phyloP scores from a whole-genome alignment of 2,329 filamentous ascomycete species.

The Neofusicoccum sp. region DNA sequence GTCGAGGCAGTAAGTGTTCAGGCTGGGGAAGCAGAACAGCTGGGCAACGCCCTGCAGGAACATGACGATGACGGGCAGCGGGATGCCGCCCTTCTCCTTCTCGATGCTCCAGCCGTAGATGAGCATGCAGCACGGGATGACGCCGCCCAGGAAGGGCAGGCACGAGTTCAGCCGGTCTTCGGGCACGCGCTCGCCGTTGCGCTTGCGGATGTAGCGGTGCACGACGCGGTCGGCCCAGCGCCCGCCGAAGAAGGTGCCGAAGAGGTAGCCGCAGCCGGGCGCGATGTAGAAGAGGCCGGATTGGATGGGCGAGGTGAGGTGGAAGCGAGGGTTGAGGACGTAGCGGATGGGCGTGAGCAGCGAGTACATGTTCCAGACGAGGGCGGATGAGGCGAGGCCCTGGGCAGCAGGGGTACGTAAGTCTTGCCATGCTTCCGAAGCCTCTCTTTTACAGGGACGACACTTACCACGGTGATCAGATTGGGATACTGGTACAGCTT shows the following conservation, averaged over 20 bases:
- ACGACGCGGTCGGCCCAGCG: slow-evolving; percentile 67
- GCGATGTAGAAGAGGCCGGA: slow-evolving; percentile 73
- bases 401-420: no score
- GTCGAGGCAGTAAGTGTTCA: slow-evolving; percentile 81
- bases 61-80: slow-evolving; percentile 68
- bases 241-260: slow-evolving; percentile 70
- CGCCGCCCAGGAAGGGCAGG: slow-evolving; percentile 55
- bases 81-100: slow-evolving; percentile 53
- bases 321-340: slow-evolving; percentile 71
- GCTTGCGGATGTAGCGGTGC: slow-evolving; percentile 61
- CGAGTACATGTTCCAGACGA: slow-evolving; percentile 76
- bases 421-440: no score
- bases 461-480: slow-evolving; percentile 50
- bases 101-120: slow-evolving; percentile 67
- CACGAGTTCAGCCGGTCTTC: slow-evolving; percentile 63
- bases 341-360: slow-evolving; percentile 69
- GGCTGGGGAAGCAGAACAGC: slow-evolving; percentile 70
- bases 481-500: slow-evolving; percentile 68
- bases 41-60: slow-evolving; percentile 73
- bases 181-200: slow-evolving; percentile 57
- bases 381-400: slow-evolving; percentile 58
- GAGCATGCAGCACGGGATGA: slow-evolving; percentile 63
- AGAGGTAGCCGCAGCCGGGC: slow-evolving; percentile 67
- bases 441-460: no score
- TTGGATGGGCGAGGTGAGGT: slow-evolving; percentile 64